phyloP scores from a whole-genome alignment of 768 basidiomycete genomes.

The Tricholoma hemisulphureum region DNA sequence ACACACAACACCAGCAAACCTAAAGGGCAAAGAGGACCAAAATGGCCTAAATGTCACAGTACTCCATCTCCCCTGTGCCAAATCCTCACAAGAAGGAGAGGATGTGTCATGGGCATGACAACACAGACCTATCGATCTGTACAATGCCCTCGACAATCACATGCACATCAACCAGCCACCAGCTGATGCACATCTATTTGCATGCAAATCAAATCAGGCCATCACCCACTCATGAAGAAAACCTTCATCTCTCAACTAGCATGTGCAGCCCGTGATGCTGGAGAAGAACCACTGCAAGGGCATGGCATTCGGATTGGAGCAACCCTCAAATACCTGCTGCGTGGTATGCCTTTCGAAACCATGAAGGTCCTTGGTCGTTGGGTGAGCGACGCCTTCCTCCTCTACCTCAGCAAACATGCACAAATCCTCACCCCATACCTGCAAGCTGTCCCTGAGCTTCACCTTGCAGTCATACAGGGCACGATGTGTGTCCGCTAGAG shows the following conservation, averaged over 20 bases:
- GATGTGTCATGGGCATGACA: constrained; percentile 13
- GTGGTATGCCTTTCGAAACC: constrained; percentile 34
- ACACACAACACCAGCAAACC: constrained; percentile 23
- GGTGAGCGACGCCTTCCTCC: constrained; percentile 26
- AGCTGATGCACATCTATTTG: constrained; percentile 3
- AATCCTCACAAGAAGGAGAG: constrained; percentile 15
- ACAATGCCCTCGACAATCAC: neutral
- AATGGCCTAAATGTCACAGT: constrained; percentile 16
- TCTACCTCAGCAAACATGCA: constrained; percentile 13
- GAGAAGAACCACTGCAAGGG: too few relatives aligned
- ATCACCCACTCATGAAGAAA: constrained; percentile 19
- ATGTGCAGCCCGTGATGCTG: neutral
- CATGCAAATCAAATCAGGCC: neutral
- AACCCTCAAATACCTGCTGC: constrained; percentile 37
- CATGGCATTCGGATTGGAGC: constrained; percentile 28
- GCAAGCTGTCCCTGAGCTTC: constrained; percentile 1
- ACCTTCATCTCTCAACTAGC: constrained; percentile 18
- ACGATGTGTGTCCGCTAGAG: too few relatives aligned
- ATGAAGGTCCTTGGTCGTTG: constrained; percentile 37
- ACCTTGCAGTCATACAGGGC: too few relatives aligned
- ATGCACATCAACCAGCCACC: constrained; percentile 8
- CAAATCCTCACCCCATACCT: constrained; percentile 16
- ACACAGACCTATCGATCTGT: constrained; percentile 11
- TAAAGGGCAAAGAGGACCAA: constrained; percentile 1
- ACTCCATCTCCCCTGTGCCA: constrained; percentile 23